Percentiles rank a stretch among this genome's conserved stretches.
These are phyloP conservation scores for Mycotypha africana DNA, from an alignment of 371 early-diverging fungal genomes.

Conservation along the genomic window DNA sequence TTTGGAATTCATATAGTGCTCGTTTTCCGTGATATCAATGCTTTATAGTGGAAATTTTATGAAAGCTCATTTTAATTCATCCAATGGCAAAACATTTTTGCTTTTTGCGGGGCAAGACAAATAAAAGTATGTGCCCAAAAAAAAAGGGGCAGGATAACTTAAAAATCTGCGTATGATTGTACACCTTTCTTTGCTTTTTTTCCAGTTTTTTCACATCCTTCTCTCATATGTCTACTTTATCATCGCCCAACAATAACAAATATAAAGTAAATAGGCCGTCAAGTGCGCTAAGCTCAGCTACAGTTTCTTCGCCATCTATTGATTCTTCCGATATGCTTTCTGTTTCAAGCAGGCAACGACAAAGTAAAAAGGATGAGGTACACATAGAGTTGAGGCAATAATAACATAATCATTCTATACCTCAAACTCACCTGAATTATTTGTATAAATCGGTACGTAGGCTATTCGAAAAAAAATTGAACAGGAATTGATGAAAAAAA, in stretches of 20 bases:
- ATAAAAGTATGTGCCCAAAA: too few species aligned
- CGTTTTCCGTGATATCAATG: too few species aligned
- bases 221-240: constrained; percentile 15
- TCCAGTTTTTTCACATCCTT: too few species aligned
- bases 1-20: too few species aligned
- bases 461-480: constrained; percentile 77
- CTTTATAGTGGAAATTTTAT: too few species aligned
- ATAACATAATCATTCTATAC: neutral
- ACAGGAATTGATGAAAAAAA: constrained; percentile 66
- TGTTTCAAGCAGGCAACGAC: constrained; percentile 35
- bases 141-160: too few species aligned
- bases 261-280: constrained; percentile 8
- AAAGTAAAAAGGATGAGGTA: constrained; percentile 44
- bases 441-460: too few species aligned
- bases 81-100: too few species aligned
- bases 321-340: constrained; percentile 19
- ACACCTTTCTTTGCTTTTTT: too few species aligned
- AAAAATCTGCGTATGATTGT: too few species aligned
- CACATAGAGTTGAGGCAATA: neutral
- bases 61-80: too few species aligned
- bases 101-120: too few species aligned
- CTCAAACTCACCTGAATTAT: neutral
- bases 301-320: constrained; percentile 1
- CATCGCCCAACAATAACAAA: constrained; percentile 16
- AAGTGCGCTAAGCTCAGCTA: constrained; percentile 4